Evolutionary conservation across 1,284 basidiomycete species (phyloP).

Genomic region (Earliella scabrosa): DNA sequence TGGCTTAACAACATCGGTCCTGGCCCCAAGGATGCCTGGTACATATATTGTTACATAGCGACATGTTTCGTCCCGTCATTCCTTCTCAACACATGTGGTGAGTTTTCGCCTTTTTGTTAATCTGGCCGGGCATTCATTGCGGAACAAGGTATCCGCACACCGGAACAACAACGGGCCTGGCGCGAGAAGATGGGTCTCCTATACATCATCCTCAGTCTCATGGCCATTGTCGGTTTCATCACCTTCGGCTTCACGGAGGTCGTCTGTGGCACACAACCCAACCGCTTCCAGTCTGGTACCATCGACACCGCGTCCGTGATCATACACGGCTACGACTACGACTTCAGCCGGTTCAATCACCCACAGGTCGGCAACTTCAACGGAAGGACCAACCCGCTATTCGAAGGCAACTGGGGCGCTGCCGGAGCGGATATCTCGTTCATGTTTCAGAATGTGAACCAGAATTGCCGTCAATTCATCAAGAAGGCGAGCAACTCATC

Average conservation of each 20-base stretch:
- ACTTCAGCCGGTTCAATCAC: slow-evolving; percentile 87
- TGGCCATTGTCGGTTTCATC: slow-evolving; percentile 96
- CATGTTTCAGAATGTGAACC: slow-evolving; percentile 92
- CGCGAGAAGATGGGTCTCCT: slow-evolving; percentile 98
- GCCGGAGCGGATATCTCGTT: slow-evolving; percentile 91
- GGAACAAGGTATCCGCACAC: slow-evolving; percentile 78
- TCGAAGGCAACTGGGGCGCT: slow-evolving; percentile 76
- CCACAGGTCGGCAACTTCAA: slow-evolving; percentile 75
- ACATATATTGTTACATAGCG: slow-evolving; percentile 91
- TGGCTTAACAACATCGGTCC: slow-evolving; percentile 77
- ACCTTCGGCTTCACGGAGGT: slow-evolving; percentile 99
- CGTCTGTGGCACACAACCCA: slow-evolving; percentile 87
- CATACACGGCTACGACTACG: slow-evolving; percentile 94
- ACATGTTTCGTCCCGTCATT: slow-evolving; percentile 86
- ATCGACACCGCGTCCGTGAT: slow-evolving; percentile 86
- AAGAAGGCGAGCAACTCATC: slow-evolving; percentile 70
- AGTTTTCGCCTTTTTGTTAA: slow-evolving; percentile 35
- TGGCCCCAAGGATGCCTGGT: slow-evolving; percentile 93
- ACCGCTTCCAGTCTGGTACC: slow-evolving; percentile 79
- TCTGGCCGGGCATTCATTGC: slow-evolving; percentile 3
- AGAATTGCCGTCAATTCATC: slow-evolving; percentile 81
- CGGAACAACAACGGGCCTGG: slow-evolving; percentile 96
- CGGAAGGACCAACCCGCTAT: slow-evolving; percentile 83
- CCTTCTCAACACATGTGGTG: slow-evolving; percentile 69
- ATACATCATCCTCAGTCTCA: slow-evolving; percentile 77